These are phyloP conservation scores for Fusarium illudens DNA, from an alignment of 2,329 filamentous ascomycete species.

Conservation along the genomic window DNA sequence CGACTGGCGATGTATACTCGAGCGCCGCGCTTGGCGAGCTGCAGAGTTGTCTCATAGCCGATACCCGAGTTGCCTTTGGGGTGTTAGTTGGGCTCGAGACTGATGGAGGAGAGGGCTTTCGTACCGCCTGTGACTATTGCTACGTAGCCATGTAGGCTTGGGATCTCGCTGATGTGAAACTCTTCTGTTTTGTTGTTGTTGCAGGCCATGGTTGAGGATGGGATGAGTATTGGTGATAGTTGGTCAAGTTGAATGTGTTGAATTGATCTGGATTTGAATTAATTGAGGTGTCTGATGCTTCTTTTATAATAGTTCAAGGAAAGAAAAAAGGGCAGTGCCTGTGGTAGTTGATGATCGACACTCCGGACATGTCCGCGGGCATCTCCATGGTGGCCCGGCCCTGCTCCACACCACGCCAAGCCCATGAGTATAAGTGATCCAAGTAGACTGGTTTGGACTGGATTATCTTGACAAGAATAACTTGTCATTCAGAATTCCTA, in stretches of 20 bases:
- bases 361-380: conserved; percentile 26
- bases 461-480: not conserved
- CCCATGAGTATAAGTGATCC: not conserved
- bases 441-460: not conserved
- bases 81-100: accelerated
- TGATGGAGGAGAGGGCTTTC: accelerated
- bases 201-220: conserved; percentile 4
- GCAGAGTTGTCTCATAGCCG: conserved; percentile 34
- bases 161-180: conserved; percentile 30
- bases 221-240: not conserved
- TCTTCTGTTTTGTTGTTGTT: conserved; percentile 8
- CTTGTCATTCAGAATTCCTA: too few relatives aligned
- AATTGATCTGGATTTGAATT: not conserved
- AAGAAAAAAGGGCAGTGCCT: not conserved
- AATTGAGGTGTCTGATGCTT: not conserved
- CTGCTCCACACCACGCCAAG: not conserved
- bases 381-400: conserved; percentile 17
- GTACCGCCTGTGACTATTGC: conserved; percentile 38
- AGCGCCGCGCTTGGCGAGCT: conserved; percentile 31
- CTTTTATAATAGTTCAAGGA: not conserved
- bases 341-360: not conserved
- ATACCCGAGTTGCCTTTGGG: conserved; percentile 30
- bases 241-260: not conserved
- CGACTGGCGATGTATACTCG: conserved; percentile 37
- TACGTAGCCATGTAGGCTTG: conserved; percentile 31